These are phyloP conservation scores for Cokeromyces recurvatus DNA, from an alignment of 371 early-diverging fungal species.

Conservation along the genomic window DNA sequence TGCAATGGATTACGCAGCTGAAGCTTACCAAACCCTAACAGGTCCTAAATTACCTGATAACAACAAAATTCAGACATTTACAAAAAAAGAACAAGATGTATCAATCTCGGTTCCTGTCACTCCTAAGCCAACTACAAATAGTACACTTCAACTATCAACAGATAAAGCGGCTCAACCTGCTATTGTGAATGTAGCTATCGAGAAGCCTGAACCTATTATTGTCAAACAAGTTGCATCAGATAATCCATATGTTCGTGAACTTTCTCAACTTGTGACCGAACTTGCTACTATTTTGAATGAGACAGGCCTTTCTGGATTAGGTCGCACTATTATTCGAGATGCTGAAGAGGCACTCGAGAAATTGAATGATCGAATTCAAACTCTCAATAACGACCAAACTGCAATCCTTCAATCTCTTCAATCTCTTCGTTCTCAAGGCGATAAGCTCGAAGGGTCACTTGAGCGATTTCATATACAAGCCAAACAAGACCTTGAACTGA, in stretches of 20 bases:
- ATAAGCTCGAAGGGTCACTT: conserved; percentile 15
- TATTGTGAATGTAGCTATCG: conserved; percentile 16
- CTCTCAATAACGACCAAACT: conserved; percentile 16
- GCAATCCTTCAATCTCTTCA: conserved; percentile 18
- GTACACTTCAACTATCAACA: conserved; percentile 5
- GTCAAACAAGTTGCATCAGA: conserved; percentile 13
- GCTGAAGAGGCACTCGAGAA: conserved; percentile 18
- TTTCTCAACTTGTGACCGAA: conserved; percentile 22
- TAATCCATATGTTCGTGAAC: conserved; percentile 16
- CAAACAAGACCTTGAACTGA: conserved; percentile 6
- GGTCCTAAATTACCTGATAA: conserved; percentile 9
- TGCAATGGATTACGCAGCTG: no score
- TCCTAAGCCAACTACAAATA: conserved; percentile 8
- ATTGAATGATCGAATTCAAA: conserved; percentile 10
- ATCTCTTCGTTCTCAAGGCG: conserved; percentile 10
- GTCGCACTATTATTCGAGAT: conserved; percentile 20
- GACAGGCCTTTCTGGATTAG: conserved; percentile 27
- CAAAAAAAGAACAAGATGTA: conserved; percentile 4
- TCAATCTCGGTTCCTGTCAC: background rate
- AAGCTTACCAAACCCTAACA: conserved; percentile 21
- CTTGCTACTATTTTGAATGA: conserved; percentile 29
- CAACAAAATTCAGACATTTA: background rate
- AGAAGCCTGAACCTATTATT: conserved; percentile 20
- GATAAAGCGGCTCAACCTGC: conserved; percentile 13
- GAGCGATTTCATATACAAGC: conserved; percentile 20